These are phyloP conservation scores for Podaxis mareebaensis DNA, from an alignment of 768 basidiomycete species.

Conservation along the genomic window DNA sequence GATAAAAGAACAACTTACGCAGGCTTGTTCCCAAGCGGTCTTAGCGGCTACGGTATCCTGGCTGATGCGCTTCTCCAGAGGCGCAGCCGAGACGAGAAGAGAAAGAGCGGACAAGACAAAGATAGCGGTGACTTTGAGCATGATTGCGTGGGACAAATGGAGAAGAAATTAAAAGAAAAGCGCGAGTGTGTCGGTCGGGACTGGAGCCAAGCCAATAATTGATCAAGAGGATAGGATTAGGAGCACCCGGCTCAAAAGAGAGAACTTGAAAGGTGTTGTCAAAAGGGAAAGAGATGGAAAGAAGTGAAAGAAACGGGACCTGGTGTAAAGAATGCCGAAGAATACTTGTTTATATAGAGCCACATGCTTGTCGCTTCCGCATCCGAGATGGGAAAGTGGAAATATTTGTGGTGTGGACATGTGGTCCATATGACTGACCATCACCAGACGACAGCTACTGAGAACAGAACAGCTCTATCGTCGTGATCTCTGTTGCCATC, in stretches of 20 bases:
- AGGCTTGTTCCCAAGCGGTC: constrained; percentile 50
- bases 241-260: constrained; percentile 32
- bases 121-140: constrained; percentile 28
- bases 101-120: constrained; percentile 35
- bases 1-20: constrained; percentile 37
- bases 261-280: constrained; percentile 15
- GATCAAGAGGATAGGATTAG: constrained; percentile 13
- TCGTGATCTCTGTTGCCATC: background rate
- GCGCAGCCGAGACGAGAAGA: constrained; percentile 30
- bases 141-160: constrained; percentile 17
- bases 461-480: background rate
- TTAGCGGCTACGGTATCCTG: constrained; percentile 51
- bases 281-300: constrained; percentile 11
- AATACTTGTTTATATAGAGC: background rate
- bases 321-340: background rate
- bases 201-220: constrained; percentile 13
- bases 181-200: constrained; percentile 14
- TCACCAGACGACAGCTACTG: background rate
- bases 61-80: constrained; percentile 46
- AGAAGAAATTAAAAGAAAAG: constrained; percentile 17
- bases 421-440: background rate
- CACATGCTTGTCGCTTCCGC: background rate
- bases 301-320: constrained; percentile 8
- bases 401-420: background rate
- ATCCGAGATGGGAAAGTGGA: background rate